Conservation (phyloP, 441 rosid species). For the Syzygium malaccense region DNA sequence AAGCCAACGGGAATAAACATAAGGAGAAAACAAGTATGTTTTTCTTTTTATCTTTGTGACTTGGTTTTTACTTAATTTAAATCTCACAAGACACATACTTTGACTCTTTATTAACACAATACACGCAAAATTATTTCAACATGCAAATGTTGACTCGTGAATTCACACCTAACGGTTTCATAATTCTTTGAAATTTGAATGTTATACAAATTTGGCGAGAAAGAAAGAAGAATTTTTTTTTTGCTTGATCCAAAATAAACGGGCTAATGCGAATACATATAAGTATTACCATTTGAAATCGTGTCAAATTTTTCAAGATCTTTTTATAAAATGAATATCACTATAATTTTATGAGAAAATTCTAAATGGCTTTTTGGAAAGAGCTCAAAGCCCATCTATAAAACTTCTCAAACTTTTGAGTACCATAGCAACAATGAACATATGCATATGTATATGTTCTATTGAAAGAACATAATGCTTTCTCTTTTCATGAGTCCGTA, state of each 20-base stretch:
- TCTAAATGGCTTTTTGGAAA: background rate
- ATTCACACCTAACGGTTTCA: background rate
- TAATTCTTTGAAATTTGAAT: background rate
- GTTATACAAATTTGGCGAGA: background rate
- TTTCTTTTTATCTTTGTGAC: background rate
- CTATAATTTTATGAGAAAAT: background rate
- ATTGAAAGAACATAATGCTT: too few species aligned
- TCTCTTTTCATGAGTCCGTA: too few species aligned
- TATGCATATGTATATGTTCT: background rate
- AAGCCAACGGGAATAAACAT: rapidly evolving
- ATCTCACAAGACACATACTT: background rate
- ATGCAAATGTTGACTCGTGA: rapidly evolving
- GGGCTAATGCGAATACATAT: background rate
- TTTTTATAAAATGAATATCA: background rate
- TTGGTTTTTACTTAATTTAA: background rate
- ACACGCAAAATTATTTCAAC: background rate
- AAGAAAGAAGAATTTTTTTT: background rate
- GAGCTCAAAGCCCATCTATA: background rate
- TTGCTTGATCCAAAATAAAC: background rate
- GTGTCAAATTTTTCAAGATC: background rate
- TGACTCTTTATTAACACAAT: background rate
- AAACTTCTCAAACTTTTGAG: background rate
- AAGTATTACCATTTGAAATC: background rate
- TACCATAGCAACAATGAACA: background rate
- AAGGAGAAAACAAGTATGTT: background rate